phyloP scores from a whole-genome alignment of 106 monocot genomes.

The Dactylorhiza incarnata region DNA sequence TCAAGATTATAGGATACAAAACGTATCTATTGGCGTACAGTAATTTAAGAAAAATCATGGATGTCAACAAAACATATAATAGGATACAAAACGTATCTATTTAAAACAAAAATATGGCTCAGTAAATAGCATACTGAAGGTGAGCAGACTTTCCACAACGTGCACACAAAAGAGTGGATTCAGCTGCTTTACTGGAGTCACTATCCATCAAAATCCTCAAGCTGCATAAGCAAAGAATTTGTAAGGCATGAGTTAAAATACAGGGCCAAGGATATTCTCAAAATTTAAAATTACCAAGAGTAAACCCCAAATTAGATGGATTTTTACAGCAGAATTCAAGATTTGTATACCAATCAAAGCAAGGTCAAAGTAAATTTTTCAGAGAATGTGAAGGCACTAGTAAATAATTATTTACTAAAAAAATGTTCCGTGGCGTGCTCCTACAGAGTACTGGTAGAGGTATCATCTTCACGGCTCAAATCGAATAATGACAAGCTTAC shows the following conservation, averaged over 20 bases:
- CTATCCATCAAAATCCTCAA: constrained; percentile 19
- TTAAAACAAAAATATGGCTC: not conserved
- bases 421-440: too few species aligned
- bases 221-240: constrained; percentile 1
- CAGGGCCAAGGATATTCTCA: not conserved
- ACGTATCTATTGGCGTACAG: not conserved
- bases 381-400: not conserved
- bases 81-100: not conserved
- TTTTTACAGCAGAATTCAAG: not conserved
- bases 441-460: too few species aligned
- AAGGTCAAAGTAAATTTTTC: not conserved
- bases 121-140: constrained; percentile 33
- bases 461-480: too few species aligned
- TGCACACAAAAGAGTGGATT: constrained; percentile 22
- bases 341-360: not conserved
- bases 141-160: constrained; percentile 43
- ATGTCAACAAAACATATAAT: not conserved
- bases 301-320: not conserved
- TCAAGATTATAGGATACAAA: too few species aligned
- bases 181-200: constrained; percentile 7
- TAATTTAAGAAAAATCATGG: not conserved
- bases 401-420: too few species aligned
- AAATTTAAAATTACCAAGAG: not conserved
- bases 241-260: not conserved
- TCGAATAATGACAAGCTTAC: too few species aligned